These are phyloP conservation scores for Rubroboletus satanas DNA, from an alignment of 768 basidiomycete species.

Conservation along the genomic window DNA sequence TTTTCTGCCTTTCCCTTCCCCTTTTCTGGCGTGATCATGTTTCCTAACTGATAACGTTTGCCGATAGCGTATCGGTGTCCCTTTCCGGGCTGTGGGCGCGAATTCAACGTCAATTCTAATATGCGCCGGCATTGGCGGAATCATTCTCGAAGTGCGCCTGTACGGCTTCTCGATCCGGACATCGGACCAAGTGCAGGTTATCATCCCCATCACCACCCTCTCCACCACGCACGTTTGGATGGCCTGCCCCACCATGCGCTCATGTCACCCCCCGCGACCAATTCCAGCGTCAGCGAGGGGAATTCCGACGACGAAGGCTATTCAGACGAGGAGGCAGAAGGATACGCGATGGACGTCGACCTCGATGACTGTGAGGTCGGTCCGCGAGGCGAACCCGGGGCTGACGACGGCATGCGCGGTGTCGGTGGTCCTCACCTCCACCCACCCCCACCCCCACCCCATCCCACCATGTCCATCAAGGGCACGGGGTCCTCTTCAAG, in stretches of 20 bases:
- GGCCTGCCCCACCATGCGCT: constrained; percentile 13
- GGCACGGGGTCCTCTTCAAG: constrained; percentile 23
- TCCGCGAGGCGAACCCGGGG: not conserved
- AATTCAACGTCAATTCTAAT: constrained; percentile 83
- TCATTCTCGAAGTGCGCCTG: constrained; percentile 38
- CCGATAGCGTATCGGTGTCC: constrained; percentile 67
- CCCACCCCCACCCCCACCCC: constrained; percentile 1
- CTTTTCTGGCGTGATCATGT: not conserved
- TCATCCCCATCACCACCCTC: constrained; percentile 13
- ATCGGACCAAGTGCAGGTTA: constrained; percentile 10
- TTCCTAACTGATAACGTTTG: constrained; percentile 12
- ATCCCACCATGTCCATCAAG: constrained; percentile 5
- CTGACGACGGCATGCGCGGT: constrained; percentile 14
- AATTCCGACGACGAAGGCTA: constrained; percentile 28
- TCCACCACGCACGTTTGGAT: constrained; percentile 9
- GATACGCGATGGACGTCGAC: constrained; percentile 26
- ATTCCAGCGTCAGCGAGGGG: constrained; percentile 27
- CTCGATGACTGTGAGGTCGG: constrained; percentile 6
- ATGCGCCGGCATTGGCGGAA: constrained; percentile 80
- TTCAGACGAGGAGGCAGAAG: constrained; percentile 24
- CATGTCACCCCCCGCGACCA: constrained; percentile 30
- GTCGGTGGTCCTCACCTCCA: not conserved
- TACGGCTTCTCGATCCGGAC: constrained; percentile 22
- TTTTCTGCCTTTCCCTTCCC: not conserved
- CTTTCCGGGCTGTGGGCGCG: constrained; percentile 66